phyloP scores from a whole-genome alignment of 2,329 filamentous ascomycete genomes.

The Hypoxylon sp. region DNA sequence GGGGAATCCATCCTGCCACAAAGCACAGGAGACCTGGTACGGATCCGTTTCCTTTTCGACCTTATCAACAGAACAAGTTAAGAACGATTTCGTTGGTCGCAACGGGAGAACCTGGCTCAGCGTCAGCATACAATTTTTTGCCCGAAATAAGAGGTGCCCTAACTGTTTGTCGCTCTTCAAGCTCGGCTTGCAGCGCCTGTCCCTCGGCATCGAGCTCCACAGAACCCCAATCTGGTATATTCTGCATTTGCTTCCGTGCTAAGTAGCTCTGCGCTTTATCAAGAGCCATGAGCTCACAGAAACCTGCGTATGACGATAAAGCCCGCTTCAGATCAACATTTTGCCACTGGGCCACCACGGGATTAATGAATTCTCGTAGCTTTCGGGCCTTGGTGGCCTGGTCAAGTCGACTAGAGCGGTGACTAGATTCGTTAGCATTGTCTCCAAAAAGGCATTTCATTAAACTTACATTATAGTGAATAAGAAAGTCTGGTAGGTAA shows the following conservation, averaged over 20 bases:
- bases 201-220: conserved; percentile 85
- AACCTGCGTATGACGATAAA: conserved; percentile 81
- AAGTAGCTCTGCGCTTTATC: conserved; percentile 87
- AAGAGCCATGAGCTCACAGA: conserved; percentile 84
- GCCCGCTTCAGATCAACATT: conserved; percentile 76
- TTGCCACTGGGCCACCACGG: conserved; percentile 86
- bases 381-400: conserved; percentile 78
- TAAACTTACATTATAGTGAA: conserved; percentile 85
- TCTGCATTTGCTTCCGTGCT: conserved; percentile 78
- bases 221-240: conserved; percentile 85
- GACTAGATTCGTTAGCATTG: conserved; percentile 63
- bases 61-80: conserved; percentile 94
- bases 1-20: conserved; percentile 91
- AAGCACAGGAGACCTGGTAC: conserved; percentile 80
- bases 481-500: conserved; percentile 90
- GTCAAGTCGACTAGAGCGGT: conserved; percentile 84
- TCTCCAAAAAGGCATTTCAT: neutral
- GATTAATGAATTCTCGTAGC: conserved; percentile 83
- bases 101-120: conserved; percentile 76
- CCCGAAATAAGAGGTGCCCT: conserved; percentile 39
- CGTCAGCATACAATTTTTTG: conserved; percentile 19
- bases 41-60: conserved; percentile 80
- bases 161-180: conserved; percentile 82
- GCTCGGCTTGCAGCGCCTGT: conserved; percentile 80
- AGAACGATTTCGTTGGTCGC: conserved; percentile 88